A percentile compares a stretch with the other conserved stretches of the same genome.
phyloP scores from a whole-genome alignment of 2,329 filamentous ascomycete species.

The Alternaria ventricosa region DNA sequence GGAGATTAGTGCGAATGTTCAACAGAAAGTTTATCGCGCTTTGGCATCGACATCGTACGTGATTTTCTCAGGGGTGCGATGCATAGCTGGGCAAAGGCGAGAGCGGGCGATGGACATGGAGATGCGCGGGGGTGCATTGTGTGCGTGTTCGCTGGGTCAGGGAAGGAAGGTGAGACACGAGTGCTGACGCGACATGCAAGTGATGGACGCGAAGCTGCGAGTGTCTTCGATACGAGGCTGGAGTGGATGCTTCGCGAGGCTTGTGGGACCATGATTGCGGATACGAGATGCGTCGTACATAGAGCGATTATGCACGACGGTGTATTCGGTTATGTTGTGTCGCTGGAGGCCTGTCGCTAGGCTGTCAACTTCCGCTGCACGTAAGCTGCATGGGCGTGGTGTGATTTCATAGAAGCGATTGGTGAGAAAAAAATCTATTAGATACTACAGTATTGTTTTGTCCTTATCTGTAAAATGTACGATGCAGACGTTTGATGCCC shows the following conservation, averaged over 20 bases:
- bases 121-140: neutral
- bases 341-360: neutral
- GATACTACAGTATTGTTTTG: slow-evolving; percentile 1
- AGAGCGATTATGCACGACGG: neutral
- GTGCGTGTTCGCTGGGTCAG: neutral
- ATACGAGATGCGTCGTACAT: neutral
- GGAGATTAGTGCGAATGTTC: neutral
- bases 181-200: neutral
- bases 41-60: neutral
- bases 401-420: neutral
- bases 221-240: neutral
- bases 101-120: neutral
- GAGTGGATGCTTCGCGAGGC: neutral
- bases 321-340: neutral
- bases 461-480: neutral
- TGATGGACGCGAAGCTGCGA: neutral
- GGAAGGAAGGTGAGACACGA: neutral
- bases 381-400: neutral
- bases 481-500: neutral
- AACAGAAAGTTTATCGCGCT: neutral
- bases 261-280: neutral
- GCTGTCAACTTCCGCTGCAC: neutral
- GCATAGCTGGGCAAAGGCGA: neutral
- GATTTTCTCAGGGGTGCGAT: neutral
- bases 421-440: neutral